These are phyloP conservation scores for Garcileccinum viscosum DNA, from an alignment of 1,284 basidiomycete genomes.

Conservation along the genomic window DNA sequence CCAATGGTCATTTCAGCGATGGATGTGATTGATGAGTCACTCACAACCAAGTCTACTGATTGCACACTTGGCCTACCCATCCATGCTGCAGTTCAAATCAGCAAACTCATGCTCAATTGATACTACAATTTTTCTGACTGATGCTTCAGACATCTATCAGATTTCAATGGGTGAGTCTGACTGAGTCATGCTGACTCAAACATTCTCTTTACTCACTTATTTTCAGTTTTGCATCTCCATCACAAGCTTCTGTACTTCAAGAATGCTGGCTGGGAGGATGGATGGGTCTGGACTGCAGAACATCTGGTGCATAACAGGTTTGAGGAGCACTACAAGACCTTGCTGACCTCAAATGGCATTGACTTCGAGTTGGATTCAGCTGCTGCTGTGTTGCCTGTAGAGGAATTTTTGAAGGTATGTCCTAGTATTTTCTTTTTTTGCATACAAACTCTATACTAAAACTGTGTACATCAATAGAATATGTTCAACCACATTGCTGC, in stretches of 20 bases:
- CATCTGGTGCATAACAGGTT: background rate
- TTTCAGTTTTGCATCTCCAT: conserved; percentile 28
- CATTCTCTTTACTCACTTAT: background rate
- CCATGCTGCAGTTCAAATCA: conserved; percentile 26
- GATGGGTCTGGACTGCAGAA: conserved; percentile 27
- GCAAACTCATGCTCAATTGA: conserved; percentile 32
- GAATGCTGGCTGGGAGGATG: conserved; percentile 17
- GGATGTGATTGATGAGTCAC: conserved; percentile 30
- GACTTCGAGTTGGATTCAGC: background rate
- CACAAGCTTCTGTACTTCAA: conserved; percentile 33
- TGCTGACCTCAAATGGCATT: background rate
- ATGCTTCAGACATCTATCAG: conserved; percentile 25
- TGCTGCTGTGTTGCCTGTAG: background rate
- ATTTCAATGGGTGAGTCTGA: conserved; percentile 18
- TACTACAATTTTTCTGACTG: conserved; percentile 37
- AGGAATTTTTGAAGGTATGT: background rate
- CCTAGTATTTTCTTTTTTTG: background rate
- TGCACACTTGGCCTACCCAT: conserved; percentile 8
- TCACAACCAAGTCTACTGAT: conserved; percentile 19
- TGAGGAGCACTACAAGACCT: background rate
- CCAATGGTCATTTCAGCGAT: conserved; percentile 37
- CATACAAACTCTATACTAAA: background rate
- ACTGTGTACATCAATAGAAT: background rate
- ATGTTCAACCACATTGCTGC: background rate
- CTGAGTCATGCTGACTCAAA: no score